These are phyloP conservation scores for Lactifluus volemus DNA, from an alignment of 768 basidiomycete genomes.

Conservation along the genomic window DNA sequence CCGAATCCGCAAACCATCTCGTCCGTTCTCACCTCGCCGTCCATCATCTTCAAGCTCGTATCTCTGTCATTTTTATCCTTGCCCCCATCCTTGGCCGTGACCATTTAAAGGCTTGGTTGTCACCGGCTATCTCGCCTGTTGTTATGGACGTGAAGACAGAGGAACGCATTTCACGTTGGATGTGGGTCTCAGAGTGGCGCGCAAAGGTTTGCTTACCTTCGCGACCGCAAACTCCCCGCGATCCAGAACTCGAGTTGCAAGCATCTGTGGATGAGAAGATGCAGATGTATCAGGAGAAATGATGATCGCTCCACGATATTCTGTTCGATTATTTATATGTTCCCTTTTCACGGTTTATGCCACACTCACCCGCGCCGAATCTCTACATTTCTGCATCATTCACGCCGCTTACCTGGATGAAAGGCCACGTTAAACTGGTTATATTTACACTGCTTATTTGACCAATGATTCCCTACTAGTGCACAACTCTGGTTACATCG, in stretches of 20 bases:
- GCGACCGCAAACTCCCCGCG: slow-evolving; percentile 36
- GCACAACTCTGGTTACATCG: slow-evolving; percentile 7
- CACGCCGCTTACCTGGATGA: slow-evolving; percentile 8
- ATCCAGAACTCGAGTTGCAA: slow-evolving; percentile 10
- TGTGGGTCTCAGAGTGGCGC: slow-evolving; percentile 65
- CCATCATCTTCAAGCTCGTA: slow-evolving; percentile 75
- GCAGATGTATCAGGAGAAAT: not conserved
- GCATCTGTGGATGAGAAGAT: slow-evolving; percentile 8
- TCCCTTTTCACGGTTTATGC: slow-evolving; percentile 8
- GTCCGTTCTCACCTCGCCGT: slow-evolving; percentile 74
- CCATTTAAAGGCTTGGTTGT: slow-evolving; percentile 50
- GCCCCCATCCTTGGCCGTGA: slow-evolving; percentile 79
- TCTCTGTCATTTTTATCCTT: slow-evolving; percentile 78
- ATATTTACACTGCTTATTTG: slow-evolving; percentile 17
- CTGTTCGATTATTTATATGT: slow-evolving; percentile 8
- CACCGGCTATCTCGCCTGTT: slow-evolving; percentile 23
- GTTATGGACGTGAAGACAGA: slow-evolving; percentile 23
- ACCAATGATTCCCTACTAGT: slow-evolving; percentile 13
- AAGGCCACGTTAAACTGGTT: slow-evolving; percentile 10
- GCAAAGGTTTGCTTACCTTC: slow-evolving; percentile 49
- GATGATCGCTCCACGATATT: slow-evolving; percentile 2
- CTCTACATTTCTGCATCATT: slow-evolving; percentile 6
- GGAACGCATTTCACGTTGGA: slow-evolving; percentile 41
- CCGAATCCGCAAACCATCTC: slow-evolving; percentile 73
- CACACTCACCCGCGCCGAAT: slow-evolving; percentile 7